phyloP scores from a whole-genome alignment of 1,284 basidiomycete species.

The Pseudozyma flocculosa region DNA sequence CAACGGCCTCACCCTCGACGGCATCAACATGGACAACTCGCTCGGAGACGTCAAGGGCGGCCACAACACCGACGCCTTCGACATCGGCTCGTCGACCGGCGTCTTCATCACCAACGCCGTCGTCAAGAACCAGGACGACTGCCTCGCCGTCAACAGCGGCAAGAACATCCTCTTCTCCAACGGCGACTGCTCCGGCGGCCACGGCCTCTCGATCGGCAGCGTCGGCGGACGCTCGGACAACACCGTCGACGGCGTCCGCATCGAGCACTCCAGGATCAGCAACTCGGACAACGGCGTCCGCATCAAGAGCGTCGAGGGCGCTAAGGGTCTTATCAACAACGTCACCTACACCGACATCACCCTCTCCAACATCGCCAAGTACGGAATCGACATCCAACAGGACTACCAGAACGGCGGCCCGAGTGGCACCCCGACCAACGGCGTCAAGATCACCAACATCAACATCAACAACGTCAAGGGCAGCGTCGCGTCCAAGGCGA shows the following conservation, averaged over 20 bases:
- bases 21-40: slow-evolving; percentile 15
- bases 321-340: slow-evolving; percentile 18
- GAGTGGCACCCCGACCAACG: slow-evolving; percentile 12
- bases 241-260: slow-evolving; percentile 15
- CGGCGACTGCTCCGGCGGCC: slow-evolving; percentile 17
- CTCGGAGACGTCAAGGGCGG: slow-evolving; percentile 8
- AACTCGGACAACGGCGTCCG: slow-evolving; percentile 17
- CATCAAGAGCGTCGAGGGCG: slow-evolving; percentile 21
- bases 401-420: slow-evolving; percentile 23
- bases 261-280: slow-evolving; percentile 11
- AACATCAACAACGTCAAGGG: slow-evolving; percentile 14
- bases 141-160: slow-evolving; percentile 26
- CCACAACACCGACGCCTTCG: slow-evolving; percentile 35
- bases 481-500: slow-evolving; percentile 6
- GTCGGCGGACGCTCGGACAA: slow-evolving; percentile 24
- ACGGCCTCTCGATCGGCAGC: slow-evolving; percentile 31
- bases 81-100: slow-evolving; percentile 16
- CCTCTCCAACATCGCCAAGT: slow-evolving; percentile 11
- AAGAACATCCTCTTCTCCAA: slow-evolving; percentile 14
- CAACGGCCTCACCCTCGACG: slow-evolving; percentile 8
- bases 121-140: slow-evolving; percentile 27
- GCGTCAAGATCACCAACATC: slow-evolving; percentile 25
- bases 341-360: slow-evolving; percentile 19
- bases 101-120: slow-evolving; percentile 12
- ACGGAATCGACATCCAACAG: slow-evolving; percentile 25